Evolutionary conservation across 2,329 filamentous ascomycete genomes (phyloP), one percentile per base, ranked within the genome.

Genomic region (Pseudomassariella vexata): DNA sequence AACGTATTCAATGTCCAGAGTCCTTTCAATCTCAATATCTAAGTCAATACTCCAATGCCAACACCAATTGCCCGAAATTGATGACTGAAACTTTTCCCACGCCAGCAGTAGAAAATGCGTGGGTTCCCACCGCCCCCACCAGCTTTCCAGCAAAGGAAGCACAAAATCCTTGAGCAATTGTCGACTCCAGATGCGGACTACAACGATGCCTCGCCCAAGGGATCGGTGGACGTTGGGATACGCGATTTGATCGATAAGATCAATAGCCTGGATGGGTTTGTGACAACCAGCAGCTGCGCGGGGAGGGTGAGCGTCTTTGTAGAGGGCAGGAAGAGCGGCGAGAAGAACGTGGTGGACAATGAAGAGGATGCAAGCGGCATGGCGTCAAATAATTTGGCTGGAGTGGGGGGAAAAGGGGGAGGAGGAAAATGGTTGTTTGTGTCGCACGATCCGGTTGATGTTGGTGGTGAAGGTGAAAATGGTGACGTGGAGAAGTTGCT

Each of bases 261-360:
- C 54, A 96, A 96, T 57, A 55, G 49, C 2, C 52, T 82, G 5
- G 72, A 79, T 2, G 87, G 85, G 2, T 73, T 89, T 24, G 87
- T 94, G 20, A 95, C 90, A 2, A 95, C 89, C 3, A 95, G 88
- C 60, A 95, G 88, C 57, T 96, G 90, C 55, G 85, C 87, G 3
- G 90, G 90, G 1, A 70, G 90, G 32, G 75, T 94, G 28, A 89
- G 84, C 42, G 84, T 95, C 4, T 96, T 94, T 50, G 65, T 94
- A 1, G 90, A 95, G 61, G 89, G 89, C 1, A 65, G 63, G 26
- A 82, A 76, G 48, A 62, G 42, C 44, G 16, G 33, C 30, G 17
- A 18, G 5, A 14, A 5, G 10, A 42, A 39, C 4, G 34, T 32
- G 5, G 38, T 30, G 12, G 36, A 30, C 9, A 43, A 38, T 30